Evolutionary conservation across 2,329 filamentous ascomycete genomes (phyloP), one percentile per base, ranked within the genome.

Genomic region (Didymella glomerata): DNA sequence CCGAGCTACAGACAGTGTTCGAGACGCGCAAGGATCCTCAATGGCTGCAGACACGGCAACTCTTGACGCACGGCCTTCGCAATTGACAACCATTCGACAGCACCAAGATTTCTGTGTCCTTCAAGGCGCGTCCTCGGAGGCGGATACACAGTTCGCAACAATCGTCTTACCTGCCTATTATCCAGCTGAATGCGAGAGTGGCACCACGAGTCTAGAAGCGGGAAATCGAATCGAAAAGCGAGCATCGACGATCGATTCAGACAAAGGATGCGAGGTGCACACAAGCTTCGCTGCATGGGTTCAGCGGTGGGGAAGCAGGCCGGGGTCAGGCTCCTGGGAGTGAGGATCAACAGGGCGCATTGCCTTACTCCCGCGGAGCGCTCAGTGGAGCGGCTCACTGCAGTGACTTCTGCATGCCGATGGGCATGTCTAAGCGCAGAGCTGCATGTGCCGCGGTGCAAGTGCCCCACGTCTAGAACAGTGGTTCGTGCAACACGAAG

Each of bases 231-330:
- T 42, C 50, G 32, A 49, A 18, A 16, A 24, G 16, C n/a, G 10
- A 22, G 22, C 20, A 42, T 27, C 36, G 52, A 41, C 38, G 24
- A 49, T 47, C 5, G 36, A 6, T 13, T 18, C 11, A 20, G n/a
- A 13, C 41, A 22, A 50, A 41, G 40, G 18, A 47, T 22, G 32
- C 49, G 14, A 48, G 28, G 55, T 53, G 24, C 28, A 49, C 25
- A 28, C 49, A 53, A 54, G 55, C 40, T 49, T 53, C 38, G 24
- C 41, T 56, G 20, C 40, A 45, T 45, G 46, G 38, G 27, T 28
- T 45, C 22, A 53, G 46, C 24, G 49, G 48, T 49, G 52, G 52
- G 28, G 45, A 54, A 18, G 44, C 28, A 48, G 27, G 52, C 36
- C 48, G 38, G n/a, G 24, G 25, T 36, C 41, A 11, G 16, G 41